Base-by-base conservation (phyloP, 2,329 filamentous ascomycete genomes). In the Incumbomyces lentus region DNA sequence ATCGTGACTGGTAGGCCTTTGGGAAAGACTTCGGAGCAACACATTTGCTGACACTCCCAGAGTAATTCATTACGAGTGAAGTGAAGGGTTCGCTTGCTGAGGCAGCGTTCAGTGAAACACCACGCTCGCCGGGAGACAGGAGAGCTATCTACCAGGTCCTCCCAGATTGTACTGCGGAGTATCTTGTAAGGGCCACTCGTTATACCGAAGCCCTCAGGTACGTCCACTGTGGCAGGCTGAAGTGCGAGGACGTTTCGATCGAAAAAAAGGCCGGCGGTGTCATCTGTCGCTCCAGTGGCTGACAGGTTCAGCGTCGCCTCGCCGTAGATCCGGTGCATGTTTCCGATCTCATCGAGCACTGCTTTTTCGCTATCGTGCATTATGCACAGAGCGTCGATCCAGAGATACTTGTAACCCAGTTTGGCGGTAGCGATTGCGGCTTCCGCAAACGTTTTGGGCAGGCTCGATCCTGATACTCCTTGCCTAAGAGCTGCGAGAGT, bases 31-130 rank as follows among this genome's bases (percentile, higher is more conserved):
- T 57, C 55, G 14, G 50, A 53, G 41, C 55, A 55, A 44, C 55
- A 54, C 51, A 52, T 56, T 45, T 57, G 51, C 35, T 54, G 50
- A 26, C 65, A 68, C 46, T 59, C 58, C 53, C 57, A 58, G 4
- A 58, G 44, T 10, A 59, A 40, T 42, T 58, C 56, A 38, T 53
- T 56, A 12, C 52, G 42, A 17, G 54, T 57, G 43, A 59, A 60
- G 45, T 59, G 56, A 10, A 60, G 47, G n/a, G 55, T 58, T 14
- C 58, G 48, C 38, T 55, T 58, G 16, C 57, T 54, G n/a, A 60
- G 51, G 35, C 53, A 51, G 8, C 55, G 50, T 49, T 60, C 58
- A 36, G 56, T 52, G 32, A 58, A 55, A 10, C 48, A 49, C 58
- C 58, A 60, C 1, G 53, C 58, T 35, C 58, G 44, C 35, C 55